Evolutionary conservation across 345 rosid genomes (phyloP), one percentile per base, ranked within the genome.

Genomic region (Eucalyptus caleyi): DNA sequence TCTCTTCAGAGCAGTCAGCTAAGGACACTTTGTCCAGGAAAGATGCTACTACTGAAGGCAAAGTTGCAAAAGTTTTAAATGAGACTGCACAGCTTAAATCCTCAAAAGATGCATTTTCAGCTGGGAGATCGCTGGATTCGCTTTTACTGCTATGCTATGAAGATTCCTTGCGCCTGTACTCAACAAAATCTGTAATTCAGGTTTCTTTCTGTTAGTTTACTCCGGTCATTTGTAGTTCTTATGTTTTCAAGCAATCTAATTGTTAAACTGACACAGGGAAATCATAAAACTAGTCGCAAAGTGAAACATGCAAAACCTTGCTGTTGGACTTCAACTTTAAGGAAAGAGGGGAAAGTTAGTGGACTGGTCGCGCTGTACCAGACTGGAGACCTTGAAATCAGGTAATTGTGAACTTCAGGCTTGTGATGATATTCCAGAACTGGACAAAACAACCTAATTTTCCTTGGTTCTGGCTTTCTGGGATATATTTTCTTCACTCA

Each of bases 361-460:
- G 96, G 97, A 88, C 92, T 97, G 89, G 92, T 96, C 88, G 88
- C 94, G 53, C 92, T 97, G 59, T 96, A 94, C 92, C 93, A 88
- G 92, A 95, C 97, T 88, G 98, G 99, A 72, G 93, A 89, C 59
- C 91, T 97, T 90, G 99, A 97, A 91, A 95, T 95, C 92, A 95
- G 99, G 99, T 95, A 87, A 77, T 77, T 77, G 27, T 77, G 85
- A 77, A 37, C 16, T 77, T 77, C 30, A 12, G 27, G 45, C 16
- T 77, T 77, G 24, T 77, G 85, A 77, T 77, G 47, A 77, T 77
- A 77, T 32, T 86, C 12, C 54, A 86, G 34, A 45, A 30, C 34
- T 86, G 56, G 56, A 86, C 32, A 27, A 86, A 49, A 32, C 37
- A 27, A 50, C 87, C 54, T 49, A 86, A 8, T 47, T 86, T 47